Conservation (phyloP, 257 asterid genomes). For the Fraxinus anomala region DNA sequence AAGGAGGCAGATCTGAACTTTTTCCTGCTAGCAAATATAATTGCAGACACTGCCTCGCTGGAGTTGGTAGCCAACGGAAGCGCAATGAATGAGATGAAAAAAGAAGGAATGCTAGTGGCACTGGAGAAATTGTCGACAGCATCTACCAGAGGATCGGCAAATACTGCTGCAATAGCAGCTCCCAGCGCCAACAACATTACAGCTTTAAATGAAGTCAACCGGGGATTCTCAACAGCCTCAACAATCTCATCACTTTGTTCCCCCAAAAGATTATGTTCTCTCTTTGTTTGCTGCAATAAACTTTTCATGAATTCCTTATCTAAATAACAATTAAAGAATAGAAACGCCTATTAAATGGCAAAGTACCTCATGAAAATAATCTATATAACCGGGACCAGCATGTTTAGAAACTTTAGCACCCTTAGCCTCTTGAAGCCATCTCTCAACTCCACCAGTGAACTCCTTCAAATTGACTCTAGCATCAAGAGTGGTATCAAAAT, state of each 20-base stretch:
- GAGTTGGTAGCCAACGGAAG: conserved; percentile 95
- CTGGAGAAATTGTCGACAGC: conserved; percentile 78
- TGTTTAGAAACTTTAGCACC: conserved; percentile 34
- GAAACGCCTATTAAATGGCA: not conserved
- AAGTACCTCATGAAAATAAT: conserved; percentile 66
- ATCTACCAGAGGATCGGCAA: conserved; percentile 93
- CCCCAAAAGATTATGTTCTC: conserved; percentile 65
- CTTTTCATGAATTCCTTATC: conserved; percentile 12
- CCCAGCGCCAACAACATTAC: conserved; percentile 70
- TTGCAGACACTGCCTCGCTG: conserved; percentile 93
- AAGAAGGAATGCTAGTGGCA: conserved; percentile 82
- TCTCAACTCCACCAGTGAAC: conserved; percentile 57
- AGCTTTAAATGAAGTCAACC: conserved; percentile 61
- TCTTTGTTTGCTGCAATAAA: conserved; percentile 69
- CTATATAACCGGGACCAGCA: conserved; percentile 56
- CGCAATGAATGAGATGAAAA: conserved; percentile 83
- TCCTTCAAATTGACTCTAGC: conserved; percentile 43
- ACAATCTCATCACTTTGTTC: conserved; percentile 62
- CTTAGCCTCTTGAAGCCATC: conserved; percentile 78
- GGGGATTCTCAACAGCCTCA: conserved; percentile 61
- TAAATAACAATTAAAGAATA: not conserved
- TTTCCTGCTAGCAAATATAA: conserved; percentile 80
- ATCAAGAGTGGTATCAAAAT: conserved; percentile 66
- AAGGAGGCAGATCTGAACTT: conserved; percentile 76
- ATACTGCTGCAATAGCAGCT: conserved; percentile 78